Percentiles rank a stretch among this genome's conserved stretches.
These are phyloP conservation scores for Lipomyces yarrowii DNA, from an alignment of 1,139 yeast genomes.

Conservation along the genomic window DNA sequence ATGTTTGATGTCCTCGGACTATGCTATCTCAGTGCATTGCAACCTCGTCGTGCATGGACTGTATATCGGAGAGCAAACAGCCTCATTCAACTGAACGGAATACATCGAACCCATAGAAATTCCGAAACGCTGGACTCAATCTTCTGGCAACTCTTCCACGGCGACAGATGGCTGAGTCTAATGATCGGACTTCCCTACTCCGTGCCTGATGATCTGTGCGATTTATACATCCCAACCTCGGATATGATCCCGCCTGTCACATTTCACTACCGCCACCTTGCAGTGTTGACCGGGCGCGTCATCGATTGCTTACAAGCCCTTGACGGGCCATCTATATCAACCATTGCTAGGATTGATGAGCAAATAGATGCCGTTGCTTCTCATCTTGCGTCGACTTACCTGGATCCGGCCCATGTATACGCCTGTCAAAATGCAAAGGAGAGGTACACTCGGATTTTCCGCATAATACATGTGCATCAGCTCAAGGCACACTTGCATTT, in stretches of 20 bases:
- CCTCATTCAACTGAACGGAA: background rate
- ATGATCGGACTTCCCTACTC: background rate
- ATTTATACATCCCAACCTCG: background rate
- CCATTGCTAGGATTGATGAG: background rate
- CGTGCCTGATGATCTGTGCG: background rate
- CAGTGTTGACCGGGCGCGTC: background rate
- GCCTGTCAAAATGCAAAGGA: background rate
- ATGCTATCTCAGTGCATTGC: background rate
- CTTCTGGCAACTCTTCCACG: background rate
- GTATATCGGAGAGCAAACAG: background rate
- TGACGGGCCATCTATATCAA: background rate
- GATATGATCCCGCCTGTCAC: background rate
- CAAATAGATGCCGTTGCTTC: background rate
- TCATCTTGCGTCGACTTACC: background rate
- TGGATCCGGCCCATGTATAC: background rate
- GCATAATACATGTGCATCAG: background rate
- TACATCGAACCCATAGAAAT: background rate
- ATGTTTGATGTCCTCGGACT: background rate
- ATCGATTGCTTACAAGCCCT: background rate
- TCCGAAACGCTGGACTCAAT: background rate
- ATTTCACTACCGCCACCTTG: background rate
- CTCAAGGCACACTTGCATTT: background rate
- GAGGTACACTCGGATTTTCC: background rate
- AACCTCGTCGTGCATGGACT: background rate
- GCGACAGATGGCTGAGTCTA: background rate